Percentiles rank a stretch among this genome's conserved stretches.
These are phyloP conservation scores for Aschersonia sp. DNA, from an alignment of 2,329 filamentous ascomycete species.

Conservation along the genomic window DNA sequence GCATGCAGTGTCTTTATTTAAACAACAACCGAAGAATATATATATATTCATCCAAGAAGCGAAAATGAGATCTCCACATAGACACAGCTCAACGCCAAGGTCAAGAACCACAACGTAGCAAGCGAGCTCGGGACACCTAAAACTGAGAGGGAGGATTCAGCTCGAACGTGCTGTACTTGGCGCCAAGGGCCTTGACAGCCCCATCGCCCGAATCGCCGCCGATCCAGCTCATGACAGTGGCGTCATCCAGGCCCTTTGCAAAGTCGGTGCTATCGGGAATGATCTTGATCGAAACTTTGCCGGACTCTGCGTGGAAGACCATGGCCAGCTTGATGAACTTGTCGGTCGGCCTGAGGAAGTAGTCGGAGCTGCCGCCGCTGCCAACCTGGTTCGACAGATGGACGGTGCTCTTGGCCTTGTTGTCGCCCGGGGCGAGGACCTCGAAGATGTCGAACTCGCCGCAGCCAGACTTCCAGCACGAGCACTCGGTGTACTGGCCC, in stretches of 20 bases:
- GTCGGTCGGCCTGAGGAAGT: slow-evolving; percentile 50
- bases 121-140: too few relatives aligned
- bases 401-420: slow-evolving; percentile 54
- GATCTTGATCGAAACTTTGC: slow-evolving; percentile 40
- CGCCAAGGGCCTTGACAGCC: background rate
- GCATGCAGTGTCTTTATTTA: too few relatives aligned
- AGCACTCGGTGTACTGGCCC: slow-evolving; percentile 55
- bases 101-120: too few relatives aligned
- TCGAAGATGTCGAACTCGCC: slow-evolving; percentile 68
- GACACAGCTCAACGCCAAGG: too few relatives aligned
- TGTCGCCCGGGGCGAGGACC: slow-evolving; percentile 49
- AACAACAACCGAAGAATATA: too few relatives aligned
- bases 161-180: slow-evolving; percentile 11
- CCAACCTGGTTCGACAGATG: slow-evolving; percentile 42
- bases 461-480: slow-evolving; percentile 55
- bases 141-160: background rate
- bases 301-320: slow-evolving; percentile 38
- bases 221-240: slow-evolving; percentile 21
- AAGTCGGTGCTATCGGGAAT: slow-evolving; percentile 28
- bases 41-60: too few relatives aligned
- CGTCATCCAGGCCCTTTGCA: slow-evolving; percentile 20
- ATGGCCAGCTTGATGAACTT: slow-evolving; percentile 48
- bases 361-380: slow-evolving; percentile 53
- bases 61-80: too few relatives aligned
- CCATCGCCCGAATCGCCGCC: slow-evolving; percentile 4